Evolutionary conservation across 208 protist genomes (phyloP).

Genomic region (Porcisia hertigi): DNA sequence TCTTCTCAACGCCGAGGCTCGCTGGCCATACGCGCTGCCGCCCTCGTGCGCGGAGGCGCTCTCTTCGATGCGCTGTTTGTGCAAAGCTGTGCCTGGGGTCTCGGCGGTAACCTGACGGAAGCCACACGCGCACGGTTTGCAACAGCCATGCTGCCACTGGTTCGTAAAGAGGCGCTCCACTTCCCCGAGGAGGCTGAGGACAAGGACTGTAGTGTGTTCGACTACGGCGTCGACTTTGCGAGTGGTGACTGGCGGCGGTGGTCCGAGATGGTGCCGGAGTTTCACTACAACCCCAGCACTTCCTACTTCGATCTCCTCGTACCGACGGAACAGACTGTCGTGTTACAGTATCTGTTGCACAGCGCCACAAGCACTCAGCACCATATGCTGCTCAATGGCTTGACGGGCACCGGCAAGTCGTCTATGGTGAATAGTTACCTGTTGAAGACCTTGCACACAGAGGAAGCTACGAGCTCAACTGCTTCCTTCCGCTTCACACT

Average conservation of each 20-base stretch:
- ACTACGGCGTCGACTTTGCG: constrained; percentile 90
- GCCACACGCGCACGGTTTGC: constrained; percentile 83
- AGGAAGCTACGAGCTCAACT: constrained; percentile 69
- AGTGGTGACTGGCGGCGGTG: constrained; percentile 76
- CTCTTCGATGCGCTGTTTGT: constrained; percentile 91
- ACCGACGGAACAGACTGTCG: constrained; percentile 92
- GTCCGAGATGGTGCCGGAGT: constrained; percentile 87
- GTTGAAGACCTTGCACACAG: constrained; percentile 58
- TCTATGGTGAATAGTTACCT: constrained; percentile 85
- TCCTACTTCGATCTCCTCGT: constrained; percentile 96
- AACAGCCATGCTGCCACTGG: constrained; percentile 58
- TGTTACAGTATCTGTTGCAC: constrained; percentile 76
- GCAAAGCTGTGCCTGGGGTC: constrained; percentile 95
- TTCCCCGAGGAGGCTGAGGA: constrained; percentile 44
- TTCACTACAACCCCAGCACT: constrained; percentile 82
- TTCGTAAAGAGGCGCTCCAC: constrained; percentile 63
- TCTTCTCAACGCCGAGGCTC: constrained; percentile 52
- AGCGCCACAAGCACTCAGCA: constrained; percentile 56
- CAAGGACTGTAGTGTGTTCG: constrained; percentile 79
- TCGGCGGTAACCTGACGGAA: constrained; percentile 94
- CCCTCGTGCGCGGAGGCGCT: constrained; percentile 56
- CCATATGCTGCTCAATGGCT: constrained; percentile 90
- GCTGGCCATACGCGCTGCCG: constrained; percentile 39
- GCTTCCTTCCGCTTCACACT: constrained; percentile 87
- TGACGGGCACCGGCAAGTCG: constrained; percentile 95